Evolutionary conservation across 2,329 filamentous ascomycete species (phyloP).

Genomic region (Pseudogymnoascus sp.): DNA sequence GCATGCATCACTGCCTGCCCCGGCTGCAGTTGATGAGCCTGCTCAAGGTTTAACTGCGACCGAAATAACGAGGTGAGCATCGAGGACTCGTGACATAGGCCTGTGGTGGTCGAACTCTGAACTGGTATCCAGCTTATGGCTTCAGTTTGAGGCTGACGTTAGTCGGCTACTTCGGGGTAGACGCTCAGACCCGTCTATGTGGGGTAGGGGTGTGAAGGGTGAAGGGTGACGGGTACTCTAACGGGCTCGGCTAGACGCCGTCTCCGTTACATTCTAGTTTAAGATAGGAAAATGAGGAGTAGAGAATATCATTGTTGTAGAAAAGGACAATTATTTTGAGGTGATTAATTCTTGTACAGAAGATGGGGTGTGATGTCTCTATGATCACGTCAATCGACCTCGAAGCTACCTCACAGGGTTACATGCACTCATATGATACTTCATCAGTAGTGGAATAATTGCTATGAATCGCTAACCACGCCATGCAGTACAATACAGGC

Average conservation of each 20-base stretch:
- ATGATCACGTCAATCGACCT: neutral
- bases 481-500: neutral
- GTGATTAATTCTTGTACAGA: neutral
- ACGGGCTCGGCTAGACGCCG: neutral
- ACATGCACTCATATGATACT: neutral
- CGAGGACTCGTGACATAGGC: neutral
- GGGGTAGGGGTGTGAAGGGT: neutral
- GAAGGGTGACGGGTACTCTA: neutral
- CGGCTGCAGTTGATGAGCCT: neutral
- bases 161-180: neutral
- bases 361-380: neutral
- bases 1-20: neutral
- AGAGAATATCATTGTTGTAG: neutral
- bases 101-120: neutral
- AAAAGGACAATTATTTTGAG: neutral
- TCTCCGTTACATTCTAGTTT: neutral
- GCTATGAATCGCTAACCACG: neutral
- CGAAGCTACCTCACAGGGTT: neutral
- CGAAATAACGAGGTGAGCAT: neutral
- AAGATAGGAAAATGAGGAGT: neutral
- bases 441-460: neutral
- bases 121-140: neutral
- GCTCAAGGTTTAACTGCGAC: neutral
- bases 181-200: slow-evolving; percentile 8
- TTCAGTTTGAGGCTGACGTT: neutral